Evolutionary conservation across 768 basidiomycete genomes (phyloP).

Genomic region (Phlegmacium glaucopus): DNA sequence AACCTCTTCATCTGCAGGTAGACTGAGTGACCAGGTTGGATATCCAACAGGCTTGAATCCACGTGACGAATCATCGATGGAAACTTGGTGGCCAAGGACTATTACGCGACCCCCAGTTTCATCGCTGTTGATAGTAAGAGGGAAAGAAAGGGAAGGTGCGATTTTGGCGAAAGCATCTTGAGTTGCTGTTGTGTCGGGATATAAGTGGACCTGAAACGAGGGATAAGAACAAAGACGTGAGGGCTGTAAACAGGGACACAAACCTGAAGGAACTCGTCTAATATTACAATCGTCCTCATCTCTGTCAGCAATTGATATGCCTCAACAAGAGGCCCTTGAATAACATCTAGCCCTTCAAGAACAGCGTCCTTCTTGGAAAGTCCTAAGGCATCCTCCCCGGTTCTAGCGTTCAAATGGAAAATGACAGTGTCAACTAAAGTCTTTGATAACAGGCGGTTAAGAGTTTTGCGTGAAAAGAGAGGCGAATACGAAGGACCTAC

Average conservation of each 20-base stretch:
- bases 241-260: slow-evolving; percentile 11
- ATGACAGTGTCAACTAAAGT: slow-evolving; percentile 65
- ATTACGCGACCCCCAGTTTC: slow-evolving; percentile 38
- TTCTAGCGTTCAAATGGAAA: slow-evolving; percentile 77
- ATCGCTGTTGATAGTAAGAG: slow-evolving; percentile 37
- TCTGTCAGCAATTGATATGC: slow-evolving; percentile 48
- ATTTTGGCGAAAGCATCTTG: slow-evolving; percentile 40
- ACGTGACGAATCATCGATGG: slow-evolving; percentile 10
- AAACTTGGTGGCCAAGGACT: slow-evolving; percentile 57
- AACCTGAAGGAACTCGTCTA: slow-evolving; percentile 80
- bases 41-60: slow-evolving; percentile 41
- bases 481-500: slow-evolving; percentile 34
- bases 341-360: slow-evolving; percentile 58
- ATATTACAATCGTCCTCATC: slow-evolving; percentile 53
- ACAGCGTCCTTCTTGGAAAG: slow-evolving; percentile 28
- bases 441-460: slow-evolving; percentile 30
- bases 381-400: slow-evolving; percentile 55
- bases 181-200: slow-evolving; percentile 55
- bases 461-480: not conserved
- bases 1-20: slow-evolving; percentile 59
- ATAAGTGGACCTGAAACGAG: slow-evolving; percentile 51
- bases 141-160: slow-evolving; percentile 50
- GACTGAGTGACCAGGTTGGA: slow-evolving; percentile 62
- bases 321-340: slow-evolving; percentile 57
- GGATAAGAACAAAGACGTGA: not conserved